phyloP scores from a whole-genome alignment of 1,284 basidiomycete species.

The Ceratobasidium sp. region DNA sequence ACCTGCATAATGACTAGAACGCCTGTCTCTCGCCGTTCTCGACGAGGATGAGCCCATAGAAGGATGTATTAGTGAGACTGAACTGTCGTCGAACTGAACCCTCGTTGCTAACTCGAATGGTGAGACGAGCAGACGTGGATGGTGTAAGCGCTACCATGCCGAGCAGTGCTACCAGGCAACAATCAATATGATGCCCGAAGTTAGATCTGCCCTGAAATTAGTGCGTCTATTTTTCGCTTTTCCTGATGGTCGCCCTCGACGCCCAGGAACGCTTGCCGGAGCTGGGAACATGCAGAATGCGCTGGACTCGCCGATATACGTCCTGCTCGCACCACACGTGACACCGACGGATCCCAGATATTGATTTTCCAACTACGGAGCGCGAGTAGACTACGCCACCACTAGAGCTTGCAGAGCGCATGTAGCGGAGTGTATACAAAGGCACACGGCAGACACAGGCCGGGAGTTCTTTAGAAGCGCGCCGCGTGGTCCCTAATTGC shows the following conservation, averaged over 20 bases:
- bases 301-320: not conserved
- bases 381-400: not conserved
- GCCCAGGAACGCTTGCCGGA: not conserved
- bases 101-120: not conserved
- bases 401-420: not conserved
- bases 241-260: not conserved
- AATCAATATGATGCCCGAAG: not conserved
- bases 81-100: not conserved
- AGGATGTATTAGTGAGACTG: not conserved
- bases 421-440: not conserved
- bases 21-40: not conserved
- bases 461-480: not conserved
- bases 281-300: not conserved
- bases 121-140: not conserved
- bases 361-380: not conserved
- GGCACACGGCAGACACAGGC: not conserved
- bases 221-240: not conserved
- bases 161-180: slow-evolving; percentile 10
- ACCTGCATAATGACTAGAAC: not conserved
- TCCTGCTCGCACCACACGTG: not conserved
- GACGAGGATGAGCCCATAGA: slow-evolving; percentile 27
- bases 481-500: slow-evolving; percentile 26
- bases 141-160: slow-evolving; percentile 36
- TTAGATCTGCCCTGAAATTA: not conserved
- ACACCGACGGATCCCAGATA: not conserved